phyloP scores from a whole-genome alignment of 306 rosid genomes.

The Cyclanthera cordifolia region DNA sequence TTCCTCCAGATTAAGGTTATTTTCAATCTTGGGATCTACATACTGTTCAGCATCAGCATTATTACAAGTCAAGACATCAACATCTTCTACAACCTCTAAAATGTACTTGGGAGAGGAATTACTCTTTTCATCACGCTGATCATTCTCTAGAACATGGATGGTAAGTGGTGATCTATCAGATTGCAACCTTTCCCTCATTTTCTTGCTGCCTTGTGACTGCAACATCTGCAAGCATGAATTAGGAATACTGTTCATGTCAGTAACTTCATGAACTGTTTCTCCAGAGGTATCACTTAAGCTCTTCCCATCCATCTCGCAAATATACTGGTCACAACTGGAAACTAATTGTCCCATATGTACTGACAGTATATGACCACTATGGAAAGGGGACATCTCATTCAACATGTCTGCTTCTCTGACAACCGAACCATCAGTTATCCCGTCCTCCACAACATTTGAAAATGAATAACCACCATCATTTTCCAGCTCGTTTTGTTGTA shows the following conservation, averaged over 20 bases:
- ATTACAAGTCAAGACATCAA: constrained; percentile 12
- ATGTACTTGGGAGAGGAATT: constrained; percentile 11
- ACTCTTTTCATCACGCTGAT: constrained; percentile 19
- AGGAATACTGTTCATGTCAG: constrained; percentile 24
- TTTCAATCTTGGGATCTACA: constrained; percentile 23
- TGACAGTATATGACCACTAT: constrained; percentile 25
- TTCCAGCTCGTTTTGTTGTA: constrained; percentile 30
- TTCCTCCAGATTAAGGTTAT: constrained; percentile 28
- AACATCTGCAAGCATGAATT: constrained; percentile 21
- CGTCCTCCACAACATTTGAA: constrained; percentile 18
- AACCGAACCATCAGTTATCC: constrained; percentile 24
- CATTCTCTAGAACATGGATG: constrained; percentile 21
- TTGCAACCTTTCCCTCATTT: constrained; percentile 25
- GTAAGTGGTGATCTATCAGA: constrained; percentile 30
- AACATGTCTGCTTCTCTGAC: constrained; percentile 29
- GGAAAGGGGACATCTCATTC: constrained; percentile 28
- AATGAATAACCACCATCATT: constrained; percentile 22
- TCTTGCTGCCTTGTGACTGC: constrained; percentile 24
- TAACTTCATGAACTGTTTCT: constrained; percentile 28
- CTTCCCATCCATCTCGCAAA: constrained; percentile 26
- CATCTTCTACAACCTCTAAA: constrained; percentile 15
- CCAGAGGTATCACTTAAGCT: constrained; percentile 23
- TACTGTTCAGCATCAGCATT: constrained; percentile 17
- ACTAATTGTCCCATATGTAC: constrained; percentile 19
- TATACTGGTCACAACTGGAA: constrained; percentile 18